Conservation (phyloP, 768 basidiomycete genomes). For the Tubosaeta brunneosetosa region DNA sequence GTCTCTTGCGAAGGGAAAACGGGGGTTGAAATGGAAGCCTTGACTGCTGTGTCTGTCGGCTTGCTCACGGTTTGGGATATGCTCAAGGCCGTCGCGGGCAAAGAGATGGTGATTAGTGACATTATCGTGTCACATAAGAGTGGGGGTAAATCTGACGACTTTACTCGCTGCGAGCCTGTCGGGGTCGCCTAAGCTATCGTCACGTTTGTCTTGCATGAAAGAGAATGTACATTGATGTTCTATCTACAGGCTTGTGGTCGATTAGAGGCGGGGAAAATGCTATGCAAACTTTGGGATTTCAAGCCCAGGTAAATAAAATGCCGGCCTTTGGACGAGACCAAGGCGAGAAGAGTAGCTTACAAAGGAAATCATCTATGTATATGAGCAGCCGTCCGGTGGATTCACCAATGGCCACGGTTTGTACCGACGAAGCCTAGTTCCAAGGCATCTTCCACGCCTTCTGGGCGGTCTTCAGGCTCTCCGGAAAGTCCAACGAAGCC, state of each 20-base stretch:
- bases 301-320: background rate
- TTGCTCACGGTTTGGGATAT: conserved; percentile 90
- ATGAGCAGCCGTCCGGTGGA: no score
- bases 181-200: background rate
- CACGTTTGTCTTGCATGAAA: background rate
- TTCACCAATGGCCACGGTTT: conserved; percentile 52
- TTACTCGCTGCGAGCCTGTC: conserved; percentile 30
- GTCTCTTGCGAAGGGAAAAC: conserved; percentile 77
- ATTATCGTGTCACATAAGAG: conserved; percentile 62
- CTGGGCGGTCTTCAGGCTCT: conserved; percentile 27
- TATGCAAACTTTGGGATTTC: background rate
- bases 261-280: no score
- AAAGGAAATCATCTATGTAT: background rate
- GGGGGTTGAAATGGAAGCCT: conserved; percentile 91
- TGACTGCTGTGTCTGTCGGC: conserved; percentile 76
- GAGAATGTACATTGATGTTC: background rate
- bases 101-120: conserved; percentile 74
- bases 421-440: conserved; percentile 51
- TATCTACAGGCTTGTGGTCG: background rate
- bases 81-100: conserved; percentile 87
- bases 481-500: conserved; percentile 47
- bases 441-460: conserved; percentile 44
- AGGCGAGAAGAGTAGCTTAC: background rate
- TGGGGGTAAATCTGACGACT: conserved; percentile 75
- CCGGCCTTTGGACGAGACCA: no score